phyloP scores from a whole-genome alignment of 1,284 basidiomycete genomes.

The Meripilus lineatus region DNA sequence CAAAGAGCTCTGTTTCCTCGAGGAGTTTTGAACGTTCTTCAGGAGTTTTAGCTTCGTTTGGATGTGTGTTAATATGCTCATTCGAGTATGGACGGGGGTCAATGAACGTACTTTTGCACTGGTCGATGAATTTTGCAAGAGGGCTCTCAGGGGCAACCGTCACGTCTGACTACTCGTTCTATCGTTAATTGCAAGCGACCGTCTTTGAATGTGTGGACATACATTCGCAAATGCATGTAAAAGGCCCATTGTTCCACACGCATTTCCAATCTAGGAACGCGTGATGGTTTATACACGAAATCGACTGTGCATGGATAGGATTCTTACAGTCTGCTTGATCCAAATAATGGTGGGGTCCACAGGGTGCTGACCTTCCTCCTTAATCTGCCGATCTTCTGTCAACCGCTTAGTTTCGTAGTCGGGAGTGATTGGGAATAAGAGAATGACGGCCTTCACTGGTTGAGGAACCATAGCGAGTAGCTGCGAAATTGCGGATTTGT shows the following conservation, averaged over 20 bases:
- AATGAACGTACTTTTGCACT: constrained; percentile 47
- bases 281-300: no score
- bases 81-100: background rate
- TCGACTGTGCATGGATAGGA: no score
- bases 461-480: constrained; percentile 63
- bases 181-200: background rate
- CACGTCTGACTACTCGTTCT: constrained; percentile 46
- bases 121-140: constrained; percentile 58
- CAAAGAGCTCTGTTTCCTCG: constrained; percentile 72
- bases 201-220: background rate
- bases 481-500: constrained; percentile 32
- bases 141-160: constrained; percentile 50
- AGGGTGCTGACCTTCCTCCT: constrained; percentile 39
- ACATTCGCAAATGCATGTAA: constrained; percentile 1
- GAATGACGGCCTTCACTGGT: constrained; percentile 75
- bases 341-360: constrained; percentile 64
- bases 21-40: constrained; percentile 71
- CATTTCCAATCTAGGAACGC: constrained; percentile 12
- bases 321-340: constrained; percentile 71
- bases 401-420: constrained; percentile 45
- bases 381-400: constrained; percentile 53
- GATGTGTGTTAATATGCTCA: constrained; percentile 14
- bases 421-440: constrained; percentile 75
- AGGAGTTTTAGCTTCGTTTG: constrained; percentile 51
- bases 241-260: constrained; percentile 7